Percentiles rank a stretch among this genome's conserved stretches.
phyloP scores from a whole-genome alignment of 805 yeast species.

The Phaffomyces thermotolerans region DNA sequence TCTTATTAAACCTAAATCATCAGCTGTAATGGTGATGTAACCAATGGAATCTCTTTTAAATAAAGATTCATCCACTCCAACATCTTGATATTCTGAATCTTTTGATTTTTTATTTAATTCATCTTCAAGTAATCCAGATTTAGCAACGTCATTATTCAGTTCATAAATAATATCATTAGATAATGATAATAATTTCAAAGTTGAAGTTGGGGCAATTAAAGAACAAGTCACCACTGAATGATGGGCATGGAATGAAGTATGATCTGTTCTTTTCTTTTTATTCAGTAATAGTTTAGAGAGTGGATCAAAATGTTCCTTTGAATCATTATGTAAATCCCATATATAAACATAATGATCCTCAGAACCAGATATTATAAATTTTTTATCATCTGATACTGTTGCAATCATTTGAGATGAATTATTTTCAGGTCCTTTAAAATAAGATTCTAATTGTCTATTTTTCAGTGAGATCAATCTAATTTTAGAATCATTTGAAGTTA shows the following conservation, averaged over 20 bases:
- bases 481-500: conserved; percentile 79
- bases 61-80: conserved; percentile 10
- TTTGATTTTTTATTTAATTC: conserved; percentile 2
- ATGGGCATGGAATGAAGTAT: conserved; percentile 72
- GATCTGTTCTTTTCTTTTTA: conserved; percentile 46
- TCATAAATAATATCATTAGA: conserved; percentile 81
- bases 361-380: conserved; percentile 66
- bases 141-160: conserved; percentile 29
- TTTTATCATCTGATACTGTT: conserved; percentile 45
- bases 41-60: conserved; percentile 29
- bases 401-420: conserved; percentile 69
- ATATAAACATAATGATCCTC: conserved; percentile 84
- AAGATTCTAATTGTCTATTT: conserved; percentile 49
- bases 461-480: conserved; percentile 56
- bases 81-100: conserved; percentile 3
- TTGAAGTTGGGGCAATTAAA: conserved; percentile 64
- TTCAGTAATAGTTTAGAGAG: conserved; percentile 13
- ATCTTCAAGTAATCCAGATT: conserved; percentile 4
- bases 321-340: conserved; percentile 46
- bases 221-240: conserved; percentile 69
- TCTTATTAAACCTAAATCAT: conserved; percentile 62
- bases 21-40: conserved; percentile 66
- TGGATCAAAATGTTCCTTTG: conserved; percentile 3
- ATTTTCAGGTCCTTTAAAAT: conserved; percentile 69
- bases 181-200: conserved; percentile 55